Conservation (phyloP, 2,329 filamentous ascomycete genomes). For the Metarhizium rileyi region DNA sequence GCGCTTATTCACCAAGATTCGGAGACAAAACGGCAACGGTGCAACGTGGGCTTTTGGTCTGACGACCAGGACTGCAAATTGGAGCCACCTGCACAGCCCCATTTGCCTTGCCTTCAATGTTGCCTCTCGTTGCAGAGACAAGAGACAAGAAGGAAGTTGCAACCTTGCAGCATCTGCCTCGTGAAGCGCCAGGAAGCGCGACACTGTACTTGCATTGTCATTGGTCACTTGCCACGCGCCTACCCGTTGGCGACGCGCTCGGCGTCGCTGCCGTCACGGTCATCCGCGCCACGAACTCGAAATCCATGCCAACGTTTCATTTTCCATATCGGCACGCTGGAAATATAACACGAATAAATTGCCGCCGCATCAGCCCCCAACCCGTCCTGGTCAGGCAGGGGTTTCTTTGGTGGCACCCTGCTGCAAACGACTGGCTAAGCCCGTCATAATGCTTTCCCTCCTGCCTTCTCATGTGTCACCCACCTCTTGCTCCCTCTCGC, state of each 20-base stretch:
- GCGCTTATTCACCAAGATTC: constrained; percentile 3
- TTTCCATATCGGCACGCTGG: not conserved
- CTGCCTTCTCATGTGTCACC: not conserved
- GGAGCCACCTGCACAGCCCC: not conserved
- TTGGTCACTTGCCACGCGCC: constrained; percentile 3
- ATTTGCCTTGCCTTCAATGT: not conserved
- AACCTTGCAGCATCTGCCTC: not conserved
- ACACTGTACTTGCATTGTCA: not conserved
- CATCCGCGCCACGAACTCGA: not conserved
- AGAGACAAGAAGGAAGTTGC: not conserved
- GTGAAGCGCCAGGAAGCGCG: constrained; percentile 1
- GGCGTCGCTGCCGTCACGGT: not conserved
- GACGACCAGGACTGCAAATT: too few species aligned
- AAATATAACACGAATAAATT: too few species aligned
- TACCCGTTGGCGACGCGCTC: not conserved
- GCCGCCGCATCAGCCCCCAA: not conserved
- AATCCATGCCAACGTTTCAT: not conserved
- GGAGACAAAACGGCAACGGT: too few species aligned
- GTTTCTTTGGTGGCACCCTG: not conserved
- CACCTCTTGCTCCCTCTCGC: not conserved
- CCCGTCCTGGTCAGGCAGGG: not conserved
- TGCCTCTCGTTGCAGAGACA: not conserved
- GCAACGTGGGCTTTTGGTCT: too few species aligned
- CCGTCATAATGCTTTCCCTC: not conserved
- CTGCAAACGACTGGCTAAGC: constrained; percentile 3